Evolutionary conservation across 352 stramenopile genomes (phyloP).

Genomic region (Phytophthora crassamura): DNA sequence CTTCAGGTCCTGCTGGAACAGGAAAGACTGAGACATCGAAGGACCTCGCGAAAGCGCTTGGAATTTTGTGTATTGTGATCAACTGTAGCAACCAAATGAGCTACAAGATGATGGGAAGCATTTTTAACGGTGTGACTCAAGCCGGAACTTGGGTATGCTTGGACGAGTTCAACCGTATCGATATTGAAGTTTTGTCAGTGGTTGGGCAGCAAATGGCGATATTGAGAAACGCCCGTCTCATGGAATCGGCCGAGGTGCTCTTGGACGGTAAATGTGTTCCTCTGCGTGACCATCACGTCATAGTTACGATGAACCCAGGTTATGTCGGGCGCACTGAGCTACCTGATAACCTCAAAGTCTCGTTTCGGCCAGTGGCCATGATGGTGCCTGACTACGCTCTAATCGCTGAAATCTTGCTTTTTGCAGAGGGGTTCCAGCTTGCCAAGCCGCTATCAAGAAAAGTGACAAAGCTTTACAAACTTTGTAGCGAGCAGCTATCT

Average conservation of each 20-base stretch:
- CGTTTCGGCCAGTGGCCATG: constrained; percentile 88
- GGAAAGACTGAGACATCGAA: constrained; percentile 96
- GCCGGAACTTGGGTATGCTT: constrained; percentile 85
- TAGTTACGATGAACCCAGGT: constrained; percentile 91
- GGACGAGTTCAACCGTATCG: constrained; percentile 92
- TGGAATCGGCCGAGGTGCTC: constrained; percentile 39
- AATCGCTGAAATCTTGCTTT: constrained; percentile 88
- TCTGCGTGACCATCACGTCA: constrained; percentile 76
- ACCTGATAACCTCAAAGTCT: constrained; percentile 86
- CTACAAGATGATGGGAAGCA: constrained; percentile 88
- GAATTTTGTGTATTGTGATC: constrained; percentile 95
- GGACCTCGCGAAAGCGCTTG: constrained; percentile 92
- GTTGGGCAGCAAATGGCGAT: constrained; percentile 87
- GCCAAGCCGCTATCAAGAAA: constrained; percentile 71
- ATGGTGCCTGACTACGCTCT: constrained; percentile 90
- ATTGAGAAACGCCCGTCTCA: constrained; percentile 61
- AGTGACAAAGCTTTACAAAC: constrained; percentile 81
- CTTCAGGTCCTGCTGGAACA: constrained; percentile 89
- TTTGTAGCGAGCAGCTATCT: constrained; percentile 87
- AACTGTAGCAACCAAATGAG: constrained; percentile 97
- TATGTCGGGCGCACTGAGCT: constrained; percentile 84
- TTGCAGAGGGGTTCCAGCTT: constrained; percentile 79
- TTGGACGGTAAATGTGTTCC: constrained; percentile 68
- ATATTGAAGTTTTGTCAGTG: constrained; percentile 89
- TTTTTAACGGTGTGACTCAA: constrained; percentile 86